Evolutionary conservation across 2,329 filamentous ascomycete species (phyloP).

Genomic region (Teratosphaeria nubilosa): DNA sequence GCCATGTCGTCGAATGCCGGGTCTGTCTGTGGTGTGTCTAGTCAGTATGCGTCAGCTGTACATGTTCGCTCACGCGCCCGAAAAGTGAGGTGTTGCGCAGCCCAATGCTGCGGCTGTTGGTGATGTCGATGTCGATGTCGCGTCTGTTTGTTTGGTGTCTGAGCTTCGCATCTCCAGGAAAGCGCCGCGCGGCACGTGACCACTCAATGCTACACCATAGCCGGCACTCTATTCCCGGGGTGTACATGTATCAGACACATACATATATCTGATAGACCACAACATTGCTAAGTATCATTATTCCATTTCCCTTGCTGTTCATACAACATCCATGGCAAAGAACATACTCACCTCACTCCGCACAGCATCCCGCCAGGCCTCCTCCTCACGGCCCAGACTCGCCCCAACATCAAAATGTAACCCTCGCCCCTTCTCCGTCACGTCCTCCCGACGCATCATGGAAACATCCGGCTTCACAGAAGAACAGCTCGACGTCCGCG

Average conservation of each 20-base stretch:
- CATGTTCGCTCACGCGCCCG: neutral
- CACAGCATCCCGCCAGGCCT: neutral
- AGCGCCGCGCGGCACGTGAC: neutral
- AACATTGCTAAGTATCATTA: neutral
- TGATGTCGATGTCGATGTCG: neutral
- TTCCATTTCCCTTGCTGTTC: neutral
- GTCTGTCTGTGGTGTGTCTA: conserved; percentile 1
- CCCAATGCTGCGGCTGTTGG: neutral
- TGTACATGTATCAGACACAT: neutral
- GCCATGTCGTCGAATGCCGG: conserved; percentile 12
- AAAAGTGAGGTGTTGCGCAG: neutral
- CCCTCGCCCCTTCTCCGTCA: conserved; percentile 22
- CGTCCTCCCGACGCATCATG: conserved; percentile 29
- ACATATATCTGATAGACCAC: neutral
- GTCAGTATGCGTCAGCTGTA: neutral
- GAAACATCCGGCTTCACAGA: conserved; percentile 70
- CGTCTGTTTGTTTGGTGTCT: neutral
- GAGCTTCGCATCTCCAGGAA: neutral
- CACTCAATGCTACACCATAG: neutral
- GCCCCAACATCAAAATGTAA: neutral
- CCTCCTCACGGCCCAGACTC: neutral
- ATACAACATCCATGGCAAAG: neutral
- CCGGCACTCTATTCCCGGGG: neutral
- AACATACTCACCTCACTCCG: neutral
- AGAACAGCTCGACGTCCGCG: conserved; percentile 61